Evolutionary conservation across 2,329 filamentous ascomycete genomes (phyloP).

Genomic region (Trichophyton benhamiae): DNA sequence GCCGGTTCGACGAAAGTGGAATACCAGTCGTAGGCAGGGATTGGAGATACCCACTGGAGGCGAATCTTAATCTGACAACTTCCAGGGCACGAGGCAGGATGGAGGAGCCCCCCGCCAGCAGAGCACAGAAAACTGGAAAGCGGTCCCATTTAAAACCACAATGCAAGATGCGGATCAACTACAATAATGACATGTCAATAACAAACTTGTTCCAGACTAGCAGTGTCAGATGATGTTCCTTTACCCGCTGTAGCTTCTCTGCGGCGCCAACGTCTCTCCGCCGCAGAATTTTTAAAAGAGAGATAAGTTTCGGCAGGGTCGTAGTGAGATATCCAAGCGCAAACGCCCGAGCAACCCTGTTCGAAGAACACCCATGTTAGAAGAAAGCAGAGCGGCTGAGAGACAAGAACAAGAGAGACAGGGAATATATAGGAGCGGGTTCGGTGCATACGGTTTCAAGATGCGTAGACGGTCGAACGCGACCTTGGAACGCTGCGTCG

Average conservation of each 20-base stretch:
- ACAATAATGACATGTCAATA: too few relatives aligned
- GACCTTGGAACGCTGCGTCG: background rate
- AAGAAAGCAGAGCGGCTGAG: background rate
- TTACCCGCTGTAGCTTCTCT: conserved; percentile 28
- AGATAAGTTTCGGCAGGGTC: conserved; percentile 35
- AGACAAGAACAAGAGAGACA: background rate
- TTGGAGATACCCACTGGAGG: background rate
- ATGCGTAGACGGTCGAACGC: conserved; percentile 7
- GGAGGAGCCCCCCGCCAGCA: conserved; percentile 41
- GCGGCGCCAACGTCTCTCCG: conserved; percentile 22
- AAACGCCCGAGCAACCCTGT: conserved; percentile 33
- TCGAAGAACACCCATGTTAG: background rate
- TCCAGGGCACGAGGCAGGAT: conserved; percentile 26
- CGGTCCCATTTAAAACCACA: conserved; percentile 33
- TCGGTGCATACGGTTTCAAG: conserved; percentile 10
- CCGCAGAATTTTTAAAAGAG: conserved; percentile 25
- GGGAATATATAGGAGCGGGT: background rate
- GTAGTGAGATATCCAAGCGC: conserved; percentile 38
- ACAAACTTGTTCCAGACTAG: too few relatives aligned
- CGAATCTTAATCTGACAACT: conserved; percentile 6
- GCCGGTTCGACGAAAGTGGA: background rate
- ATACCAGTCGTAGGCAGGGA: background rate
- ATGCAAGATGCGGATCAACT: conserved; percentile 31
- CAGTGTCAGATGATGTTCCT: background rate
- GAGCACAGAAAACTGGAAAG: conserved; percentile 43